A percentile compares a stretch with the other conserved stretches of the same genome.
Evolutionary conservation across 2,329 filamentous ascomycete species (phyloP).

Genomic region (Sporothrix globosa): DNA sequence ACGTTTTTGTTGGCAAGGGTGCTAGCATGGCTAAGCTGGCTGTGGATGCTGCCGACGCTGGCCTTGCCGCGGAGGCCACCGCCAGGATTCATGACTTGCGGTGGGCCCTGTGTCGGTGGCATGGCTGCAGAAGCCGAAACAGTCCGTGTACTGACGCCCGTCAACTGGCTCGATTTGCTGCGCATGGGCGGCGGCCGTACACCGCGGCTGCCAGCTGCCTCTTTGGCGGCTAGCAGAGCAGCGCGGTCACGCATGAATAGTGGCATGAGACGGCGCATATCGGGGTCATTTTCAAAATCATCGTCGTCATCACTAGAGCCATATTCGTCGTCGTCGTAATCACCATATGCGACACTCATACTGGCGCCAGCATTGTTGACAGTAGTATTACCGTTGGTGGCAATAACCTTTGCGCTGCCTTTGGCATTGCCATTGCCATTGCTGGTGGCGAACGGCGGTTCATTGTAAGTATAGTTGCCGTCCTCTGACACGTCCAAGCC

Average conservation of each 20-base stretch:
- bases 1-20: conserved; percentile 33
- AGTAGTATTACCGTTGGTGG: neutral
- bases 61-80: conserved; percentile 1
- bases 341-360: neutral
- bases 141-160: conserved; percentile 21
- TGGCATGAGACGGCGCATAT: conserved; percentile 56
- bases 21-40: conserved; percentile 34
- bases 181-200: neutral
- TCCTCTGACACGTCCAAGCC: conserved; percentile 23
- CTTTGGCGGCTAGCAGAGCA: conserved; percentile 32
- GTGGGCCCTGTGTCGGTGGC: neutral
- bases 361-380: neutral
- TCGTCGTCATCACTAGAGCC: conserved; percentile 6
- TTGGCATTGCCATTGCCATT: neutral
- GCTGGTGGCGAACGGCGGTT: neutral
- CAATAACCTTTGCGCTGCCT: neutral
- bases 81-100: neutral
- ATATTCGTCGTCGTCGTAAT: conserved; percentile 18
- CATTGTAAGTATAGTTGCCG: neutral
- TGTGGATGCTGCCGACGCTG: conserved; percentile 27
- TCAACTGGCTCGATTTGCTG: conserved; percentile 25
- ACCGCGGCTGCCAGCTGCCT: conserved; percentile 27
- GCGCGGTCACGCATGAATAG: conserved; percentile 45
- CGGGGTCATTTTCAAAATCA: conserved; percentile 49
- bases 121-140: neutral